Evolutionary conservation across 768 basidiomycete genomes (phyloP).

Genomic region (Panaeolus papilionaceus): DNA sequence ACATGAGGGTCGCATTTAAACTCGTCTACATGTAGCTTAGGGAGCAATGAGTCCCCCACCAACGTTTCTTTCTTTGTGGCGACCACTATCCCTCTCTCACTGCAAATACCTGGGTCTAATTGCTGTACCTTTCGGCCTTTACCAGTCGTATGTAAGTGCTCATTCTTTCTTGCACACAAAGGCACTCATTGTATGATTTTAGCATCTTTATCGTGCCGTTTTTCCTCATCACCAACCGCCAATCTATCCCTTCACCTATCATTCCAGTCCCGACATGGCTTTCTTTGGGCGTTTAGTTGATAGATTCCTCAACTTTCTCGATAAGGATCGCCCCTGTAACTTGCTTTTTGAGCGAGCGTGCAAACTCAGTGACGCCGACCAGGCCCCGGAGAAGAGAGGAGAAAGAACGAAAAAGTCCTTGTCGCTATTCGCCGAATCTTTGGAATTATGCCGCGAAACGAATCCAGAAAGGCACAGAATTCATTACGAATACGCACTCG

Average conservation of each 20-base stretch:
- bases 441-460: not conserved
- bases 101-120: not conserved
- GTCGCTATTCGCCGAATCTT: not conserved
- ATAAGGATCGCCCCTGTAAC: not conserved
- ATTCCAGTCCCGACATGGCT: not conserved
- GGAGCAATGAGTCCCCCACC: not conserved
- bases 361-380: not conserved
- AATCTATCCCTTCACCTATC: not conserved
- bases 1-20: constrained; percentile 14
- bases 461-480: not conserved
- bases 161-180: not conserved
- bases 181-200: not conserved
- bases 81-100: not conserved
- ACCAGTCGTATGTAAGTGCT: not conserved
- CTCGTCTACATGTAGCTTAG: not conserved
- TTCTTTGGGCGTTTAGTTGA: not conserved
- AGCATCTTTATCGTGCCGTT: not conserved
- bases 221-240: not conserved
- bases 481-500: not conserved
- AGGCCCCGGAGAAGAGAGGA: not conserved
- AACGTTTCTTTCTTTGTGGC: not conserved
- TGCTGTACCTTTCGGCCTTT: not conserved
- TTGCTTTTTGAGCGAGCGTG: not conserved
- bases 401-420: not conserved
- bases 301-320: not conserved